A percentile compares a stretch with the other conserved stretches of the same genome.
Conservation (phyloP, 352 stramenopile species). For the Aphanomyces cochlioides region DNA sequence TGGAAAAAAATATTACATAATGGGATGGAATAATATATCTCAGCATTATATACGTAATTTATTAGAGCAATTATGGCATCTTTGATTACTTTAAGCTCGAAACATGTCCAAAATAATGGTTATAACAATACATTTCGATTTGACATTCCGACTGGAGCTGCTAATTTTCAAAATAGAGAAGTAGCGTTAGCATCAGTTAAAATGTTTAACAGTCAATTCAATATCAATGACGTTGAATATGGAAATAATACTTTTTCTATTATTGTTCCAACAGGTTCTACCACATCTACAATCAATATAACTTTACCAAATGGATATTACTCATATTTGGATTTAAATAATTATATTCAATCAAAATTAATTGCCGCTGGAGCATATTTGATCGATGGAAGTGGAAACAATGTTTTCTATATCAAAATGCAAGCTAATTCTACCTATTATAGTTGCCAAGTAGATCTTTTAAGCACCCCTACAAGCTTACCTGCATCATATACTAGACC, state of each 20-base stretch:
- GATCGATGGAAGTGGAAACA: not conserved
- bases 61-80: not conserved
- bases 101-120: not conserved
- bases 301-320: constrained; percentile 8
- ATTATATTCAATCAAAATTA: not conserved
- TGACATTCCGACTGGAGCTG: not conserved
- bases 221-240: not conserved
- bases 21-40: not conserved
- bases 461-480: not conserved
- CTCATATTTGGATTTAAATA: not conserved
- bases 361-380: not conserved
- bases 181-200: not conserved
- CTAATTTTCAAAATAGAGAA: not conserved
- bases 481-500: not conserved
- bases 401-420: constrained; percentile 6
- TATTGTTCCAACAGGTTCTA: not conserved
- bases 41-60: not conserved
- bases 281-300: not conserved
- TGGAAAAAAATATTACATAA: not conserved
- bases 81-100: not conserved
- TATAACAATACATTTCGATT: not conserved
- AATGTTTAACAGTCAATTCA: not conserved
- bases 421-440: not conserved
- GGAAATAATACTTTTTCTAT: constrained; percentile 3
- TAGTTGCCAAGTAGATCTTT: not conserved